These are phyloP conservation scores for Golovinomyces cichoracearum DNA, from an alignment of 2,329 filamentous ascomycete genomes.

Conservation along the genomic window DNA sequence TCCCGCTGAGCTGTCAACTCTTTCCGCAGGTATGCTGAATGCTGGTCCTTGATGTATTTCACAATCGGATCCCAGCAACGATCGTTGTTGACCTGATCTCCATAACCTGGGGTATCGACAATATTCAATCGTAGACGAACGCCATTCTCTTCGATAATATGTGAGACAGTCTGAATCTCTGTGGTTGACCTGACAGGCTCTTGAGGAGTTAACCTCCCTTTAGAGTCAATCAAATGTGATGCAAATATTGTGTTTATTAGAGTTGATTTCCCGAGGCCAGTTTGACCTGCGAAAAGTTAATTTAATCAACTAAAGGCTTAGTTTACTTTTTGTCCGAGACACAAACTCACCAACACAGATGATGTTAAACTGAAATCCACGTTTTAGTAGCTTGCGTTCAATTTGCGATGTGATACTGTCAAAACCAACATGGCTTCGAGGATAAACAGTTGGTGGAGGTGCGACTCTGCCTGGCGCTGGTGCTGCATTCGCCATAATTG, in stretches of 20 bases:
- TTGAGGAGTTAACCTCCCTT: conserved; percentile 76
- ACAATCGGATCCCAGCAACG: conserved; percentile 99
- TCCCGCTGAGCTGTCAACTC: conserved; percentile 97
- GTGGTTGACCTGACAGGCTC: conserved; percentile 88
- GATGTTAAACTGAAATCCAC: conserved; percentile 98
- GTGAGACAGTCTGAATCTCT: conserved; percentile 91
- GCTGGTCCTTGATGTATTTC: conserved; percentile 99
- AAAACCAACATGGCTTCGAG: conserved; percentile 97
- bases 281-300: conserved; percentile 42
- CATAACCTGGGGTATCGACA: conserved; percentile 93
- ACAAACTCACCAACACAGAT: conserved; percentile 78
- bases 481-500: conserved; percentile 11
- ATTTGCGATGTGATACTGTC: conserved; percentile 99
- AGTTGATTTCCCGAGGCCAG: conserved; percentile 93
- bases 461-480: conserved; percentile 13
- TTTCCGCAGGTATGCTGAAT: conserved; percentile 96
- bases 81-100: conserved; percentile 98
- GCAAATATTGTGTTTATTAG: conserved; percentile 99
- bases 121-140: conserved; percentile 95
- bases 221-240: conserved; percentile 95
- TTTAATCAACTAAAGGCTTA: background rate
- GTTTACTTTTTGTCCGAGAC: background rate
- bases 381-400: conserved; percentile 97
- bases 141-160: conserved; percentile 98
- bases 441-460: conserved; percentile 30